phyloP scores from a whole-genome alignment of 1,284 basidiomycete species.

The Apiotrichum montevideense region DNA sequence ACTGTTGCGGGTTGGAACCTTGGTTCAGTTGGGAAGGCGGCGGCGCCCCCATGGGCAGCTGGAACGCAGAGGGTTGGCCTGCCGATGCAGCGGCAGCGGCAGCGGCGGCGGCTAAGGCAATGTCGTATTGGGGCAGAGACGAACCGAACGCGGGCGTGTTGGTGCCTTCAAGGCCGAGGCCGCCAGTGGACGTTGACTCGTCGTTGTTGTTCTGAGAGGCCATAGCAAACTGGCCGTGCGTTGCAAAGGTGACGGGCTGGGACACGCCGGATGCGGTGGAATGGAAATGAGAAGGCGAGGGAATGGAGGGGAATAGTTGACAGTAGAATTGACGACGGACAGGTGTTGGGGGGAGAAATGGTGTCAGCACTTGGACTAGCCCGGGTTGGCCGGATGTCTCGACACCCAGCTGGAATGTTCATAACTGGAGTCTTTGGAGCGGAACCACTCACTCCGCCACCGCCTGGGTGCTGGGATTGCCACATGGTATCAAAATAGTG shows the following conservation, averaged over 20 bases:
- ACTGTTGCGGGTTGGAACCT: background rate
- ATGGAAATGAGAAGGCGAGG: too few relatives aligned
- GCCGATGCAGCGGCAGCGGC: background rate
- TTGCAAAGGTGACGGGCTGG: conserved; percentile 12
- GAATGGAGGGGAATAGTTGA: too few relatives aligned
- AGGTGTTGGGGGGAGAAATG: background rate
- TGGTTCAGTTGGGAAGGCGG: background rate
- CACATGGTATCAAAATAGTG: too few relatives aligned
- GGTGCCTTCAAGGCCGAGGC: conserved; percentile 11
- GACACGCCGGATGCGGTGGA: too few relatives aligned
- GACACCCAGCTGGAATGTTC: too few relatives aligned
- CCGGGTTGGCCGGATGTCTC: too few relatives aligned
- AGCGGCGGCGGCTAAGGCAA: background rate
- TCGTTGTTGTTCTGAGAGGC: conserved; percentile 3
- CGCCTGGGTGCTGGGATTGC: too few relatives aligned
- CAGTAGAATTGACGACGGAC: background rate
- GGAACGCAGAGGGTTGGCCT: background rate
- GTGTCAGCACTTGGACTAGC: too few relatives aligned
- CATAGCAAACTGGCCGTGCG: conserved; percentile 3
- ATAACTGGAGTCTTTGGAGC: too few relatives aligned
- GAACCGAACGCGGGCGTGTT: conserved; percentile 1
- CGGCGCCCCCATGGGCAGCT: background rate
- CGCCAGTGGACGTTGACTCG: background rate
- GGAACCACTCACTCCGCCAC: too few relatives aligned
- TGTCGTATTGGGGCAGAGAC: conserved; percentile 2